Evolutionary conservation across 441 rosid genomes (phyloP).

Genomic region (Erodium trifolium): DNA sequence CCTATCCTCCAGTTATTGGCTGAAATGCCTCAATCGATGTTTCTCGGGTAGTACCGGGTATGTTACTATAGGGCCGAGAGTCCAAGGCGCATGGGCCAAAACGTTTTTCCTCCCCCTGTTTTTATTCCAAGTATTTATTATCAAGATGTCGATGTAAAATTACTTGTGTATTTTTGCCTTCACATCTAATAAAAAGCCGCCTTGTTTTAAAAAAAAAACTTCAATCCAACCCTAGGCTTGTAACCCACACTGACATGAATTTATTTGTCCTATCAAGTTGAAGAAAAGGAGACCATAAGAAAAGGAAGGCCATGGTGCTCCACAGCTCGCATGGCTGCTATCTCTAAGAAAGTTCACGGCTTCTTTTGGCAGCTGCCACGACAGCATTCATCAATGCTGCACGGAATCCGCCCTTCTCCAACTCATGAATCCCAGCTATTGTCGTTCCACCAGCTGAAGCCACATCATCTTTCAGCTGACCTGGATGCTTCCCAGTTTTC

Average conservation of each 20-base stretch:
- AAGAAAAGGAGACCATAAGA: neutral
- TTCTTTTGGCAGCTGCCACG: conserved; percentile 71
- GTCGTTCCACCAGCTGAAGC: conserved; percentile 92
- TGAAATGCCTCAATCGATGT: no score
- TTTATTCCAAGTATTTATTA: no score
- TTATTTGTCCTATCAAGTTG: neutral
- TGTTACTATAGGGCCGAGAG: no score
- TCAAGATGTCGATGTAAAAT: no score
- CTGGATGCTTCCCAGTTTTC: conserved; percentile 79
- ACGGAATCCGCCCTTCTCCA: conserved; percentile 82
- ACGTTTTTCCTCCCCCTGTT: no score
- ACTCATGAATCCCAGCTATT: conserved; percentile 71
- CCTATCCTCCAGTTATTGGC: no score
- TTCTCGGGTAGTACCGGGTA: no score
- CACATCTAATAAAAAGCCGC: no score
- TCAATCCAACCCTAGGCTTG: no score
- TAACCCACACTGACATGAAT: no score
- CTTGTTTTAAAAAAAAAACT: no score
- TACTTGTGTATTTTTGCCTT: neutral
- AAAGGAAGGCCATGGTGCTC: neutral
- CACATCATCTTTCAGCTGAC: conserved; percentile 85
- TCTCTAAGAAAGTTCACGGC: conserved; percentile 55
- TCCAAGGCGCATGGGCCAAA: no score
- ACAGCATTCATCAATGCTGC: conserved; percentile 87
- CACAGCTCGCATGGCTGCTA: conserved; percentile 11